These are phyloP conservation scores for Peronospora tabacina DNA, from an alignment of 352 stramenopile genomes.

Conservation along the genomic window DNA sequence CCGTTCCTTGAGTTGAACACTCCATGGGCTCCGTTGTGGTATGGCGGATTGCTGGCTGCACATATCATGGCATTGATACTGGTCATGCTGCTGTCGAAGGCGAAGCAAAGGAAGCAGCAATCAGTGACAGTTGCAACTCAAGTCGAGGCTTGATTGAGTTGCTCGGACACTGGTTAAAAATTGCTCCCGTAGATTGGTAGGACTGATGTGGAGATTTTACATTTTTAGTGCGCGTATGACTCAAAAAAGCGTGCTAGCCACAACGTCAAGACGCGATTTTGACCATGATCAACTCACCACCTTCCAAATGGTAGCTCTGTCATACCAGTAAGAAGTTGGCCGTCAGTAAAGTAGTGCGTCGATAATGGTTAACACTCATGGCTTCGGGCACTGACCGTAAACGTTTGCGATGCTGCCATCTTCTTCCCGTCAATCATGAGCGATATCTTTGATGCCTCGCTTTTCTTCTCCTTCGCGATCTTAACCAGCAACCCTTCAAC, in stretches of 20 bases:
- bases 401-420: constrained; percentile 35
- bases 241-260: constrained; percentile 8
- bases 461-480: constrained; percentile 21
- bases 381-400: constrained; percentile 29
- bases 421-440: constrained; percentile 47
- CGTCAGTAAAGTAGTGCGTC: background rate
- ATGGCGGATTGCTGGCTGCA: constrained; percentile 44
- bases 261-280: constrained; percentile 30
- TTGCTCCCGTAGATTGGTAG: background rate
- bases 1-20: constrained; percentile 68
- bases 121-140: constrained; percentile 4
- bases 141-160: constrained; percentile 4
- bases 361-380: background rate
- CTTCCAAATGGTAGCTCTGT: constrained; percentile 60
- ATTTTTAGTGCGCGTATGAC: constrained; percentile 6
- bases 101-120: constrained; percentile 27
- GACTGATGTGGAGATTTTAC: constrained; percentile 10
- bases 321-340: constrained; percentile 6
- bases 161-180: background rate
- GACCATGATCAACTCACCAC: constrained; percentile 57
- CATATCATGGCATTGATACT: constrained; percentile 36
- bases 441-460: constrained; percentile 21
- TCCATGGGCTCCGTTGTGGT: constrained; percentile 69
- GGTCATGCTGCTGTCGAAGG: constrained; percentile 40
- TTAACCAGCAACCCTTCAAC: constrained; percentile 38